phyloP scores from a whole-genome alignment of 2,329 filamentous ascomycete genomes.

The Clarireedia monteithiana region DNA sequence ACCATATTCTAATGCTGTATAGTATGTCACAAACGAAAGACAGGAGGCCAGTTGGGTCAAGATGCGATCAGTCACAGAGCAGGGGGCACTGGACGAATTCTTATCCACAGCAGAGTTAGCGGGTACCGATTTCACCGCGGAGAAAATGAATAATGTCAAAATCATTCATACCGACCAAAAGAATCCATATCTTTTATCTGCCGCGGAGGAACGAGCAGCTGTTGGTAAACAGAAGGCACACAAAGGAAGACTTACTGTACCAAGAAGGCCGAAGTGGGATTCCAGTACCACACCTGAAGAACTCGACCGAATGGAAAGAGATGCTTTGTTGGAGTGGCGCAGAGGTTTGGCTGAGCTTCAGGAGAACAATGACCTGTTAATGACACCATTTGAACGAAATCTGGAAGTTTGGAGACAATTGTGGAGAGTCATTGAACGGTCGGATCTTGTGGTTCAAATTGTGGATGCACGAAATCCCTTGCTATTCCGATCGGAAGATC shows the following conservation, averaged over 20 bases:
- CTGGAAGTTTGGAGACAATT: slow-evolving; percentile 96
- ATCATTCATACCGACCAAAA: slow-evolving; percentile 95
- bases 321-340: slow-evolving; percentile 80
- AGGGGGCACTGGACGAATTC: slow-evolving; percentile 94
- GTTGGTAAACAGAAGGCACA: slow-evolving; percentile 79
- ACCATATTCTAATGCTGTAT: slow-evolving; percentile 19
- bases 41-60: slow-evolving; percentile 96
- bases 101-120: slow-evolving; percentile 90
- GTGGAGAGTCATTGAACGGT: slow-evolving; percentile 96
- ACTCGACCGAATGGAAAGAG: slow-evolving; percentile 70
- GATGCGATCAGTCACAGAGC: slow-evolving; percentile 98
- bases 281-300: slow-evolving; percentile 73
- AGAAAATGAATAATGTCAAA: slow-evolving; percentile 98
- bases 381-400: slow-evolving; percentile 98
- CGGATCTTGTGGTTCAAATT: slow-evolving; percentile 93
- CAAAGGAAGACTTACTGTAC: slow-evolving; percentile 73
- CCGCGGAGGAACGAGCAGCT: slow-evolving; percentile 71
- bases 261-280: slow-evolving; percentile 85
- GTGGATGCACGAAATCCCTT: slow-evolving; percentile 94
- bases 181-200: slow-evolving; percentile 87
- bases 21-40: slow-evolving; percentile 85
- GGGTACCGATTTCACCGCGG: slow-evolving; percentile 97
- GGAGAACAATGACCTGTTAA: slow-evolving; percentile 86
- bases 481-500: slow-evolving; percentile 86
- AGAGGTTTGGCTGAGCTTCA: slow-evolving; percentile 86